phyloP scores from a whole-genome alignment of 331 rosid genomes.

The Rhamnella rubrinervis region DNA sequence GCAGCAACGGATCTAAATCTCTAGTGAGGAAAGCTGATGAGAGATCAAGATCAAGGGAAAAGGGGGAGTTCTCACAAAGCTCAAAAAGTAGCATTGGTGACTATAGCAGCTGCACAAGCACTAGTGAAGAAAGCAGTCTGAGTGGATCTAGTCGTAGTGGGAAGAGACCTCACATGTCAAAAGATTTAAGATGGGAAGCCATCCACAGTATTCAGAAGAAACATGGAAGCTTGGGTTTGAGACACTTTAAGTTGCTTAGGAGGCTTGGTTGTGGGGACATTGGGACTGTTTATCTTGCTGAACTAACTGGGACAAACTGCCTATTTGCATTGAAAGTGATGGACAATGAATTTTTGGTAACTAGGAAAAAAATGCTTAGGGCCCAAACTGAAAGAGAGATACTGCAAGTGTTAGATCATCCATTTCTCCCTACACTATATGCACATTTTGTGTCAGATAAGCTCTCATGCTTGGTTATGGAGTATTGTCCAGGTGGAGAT shows the following conservation, averaged over 20 bases:
- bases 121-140: conserved; percentile 83
- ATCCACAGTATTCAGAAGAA: conserved; percentile 59
- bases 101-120: conserved; percentile 83
- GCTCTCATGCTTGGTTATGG: conserved; percentile 91
- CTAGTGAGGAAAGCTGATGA: conserved; percentile 54
- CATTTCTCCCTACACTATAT: conserved; percentile 91
- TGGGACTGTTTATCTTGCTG: conserved; percentile 97
- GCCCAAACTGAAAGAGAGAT: conserved; percentile 97
- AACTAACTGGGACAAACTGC: conserved; percentile 69
- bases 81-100: conserved; percentile 97
- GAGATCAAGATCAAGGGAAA: conserved; percentile 81
- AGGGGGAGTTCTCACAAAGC: conserved; percentile 88
- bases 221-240: conserved; percentile 70
- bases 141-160: conserved; percentile 84
- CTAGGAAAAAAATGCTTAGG: conserved; percentile 75
- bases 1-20: conserved; percentile 53
- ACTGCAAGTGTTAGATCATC: conserved; percentile 91
- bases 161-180: conserved; percentile 95
- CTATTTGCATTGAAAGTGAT: conserved; percentile 88
- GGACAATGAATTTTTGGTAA: conserved; percentile 86
- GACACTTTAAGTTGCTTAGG: conserved; percentile 72
- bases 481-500: conserved; percentile 96
- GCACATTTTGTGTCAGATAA: conserved; percentile 72
- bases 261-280: conserved; percentile 97
- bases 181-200: conserved; percentile 96